Evolutionary conservation across 148 eudicot genomes (phyloP).

Genomic region (Beta vulgaris): DNA sequence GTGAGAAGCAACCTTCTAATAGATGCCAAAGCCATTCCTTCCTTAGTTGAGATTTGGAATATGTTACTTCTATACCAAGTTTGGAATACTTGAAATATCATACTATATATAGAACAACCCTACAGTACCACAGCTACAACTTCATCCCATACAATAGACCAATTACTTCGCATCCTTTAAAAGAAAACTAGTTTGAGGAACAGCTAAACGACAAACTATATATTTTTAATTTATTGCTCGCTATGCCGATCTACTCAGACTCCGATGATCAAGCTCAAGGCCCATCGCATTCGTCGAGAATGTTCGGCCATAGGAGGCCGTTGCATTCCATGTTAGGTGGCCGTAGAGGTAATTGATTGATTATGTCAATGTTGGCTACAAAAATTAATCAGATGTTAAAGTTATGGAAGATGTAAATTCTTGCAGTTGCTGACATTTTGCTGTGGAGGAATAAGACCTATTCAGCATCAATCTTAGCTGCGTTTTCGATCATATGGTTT

Average conservation of each 20-base stretch:
- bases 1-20: constrained; percentile 23
- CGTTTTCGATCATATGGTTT: constrained; percentile 53
- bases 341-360: constrained; percentile 36
- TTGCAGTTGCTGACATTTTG: constrained; percentile 59
- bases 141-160: neutral
- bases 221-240: too few species aligned
- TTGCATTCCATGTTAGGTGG: constrained; percentile 56
- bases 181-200: too few species aligned
- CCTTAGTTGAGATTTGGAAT: constrained; percentile 11
- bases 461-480: constrained; percentile 47
- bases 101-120: neutral
- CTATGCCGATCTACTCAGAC: constrained; percentile 38
- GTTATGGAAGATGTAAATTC: too few species aligned
- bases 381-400: too few species aligned
- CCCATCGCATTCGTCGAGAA: constrained; percentile 8
- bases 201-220: too few species aligned
- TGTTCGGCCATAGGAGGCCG: constrained; percentile 31
- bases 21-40: constrained; percentile 46
- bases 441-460: constrained; percentile 58
- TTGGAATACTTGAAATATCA: constrained; percentile 14
- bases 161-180: neutral
- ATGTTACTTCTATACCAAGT: constrained; percentile 31
- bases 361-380: too few species aligned
- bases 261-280: constrained; percentile 28
- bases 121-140: neutral